A percentile compares a stretch with the other conserved stretches of the same genome.
phyloP scores from a whole-genome alignment of 2,329 filamentous ascomycete genomes.

The Mariannaea sp. region DNA sequence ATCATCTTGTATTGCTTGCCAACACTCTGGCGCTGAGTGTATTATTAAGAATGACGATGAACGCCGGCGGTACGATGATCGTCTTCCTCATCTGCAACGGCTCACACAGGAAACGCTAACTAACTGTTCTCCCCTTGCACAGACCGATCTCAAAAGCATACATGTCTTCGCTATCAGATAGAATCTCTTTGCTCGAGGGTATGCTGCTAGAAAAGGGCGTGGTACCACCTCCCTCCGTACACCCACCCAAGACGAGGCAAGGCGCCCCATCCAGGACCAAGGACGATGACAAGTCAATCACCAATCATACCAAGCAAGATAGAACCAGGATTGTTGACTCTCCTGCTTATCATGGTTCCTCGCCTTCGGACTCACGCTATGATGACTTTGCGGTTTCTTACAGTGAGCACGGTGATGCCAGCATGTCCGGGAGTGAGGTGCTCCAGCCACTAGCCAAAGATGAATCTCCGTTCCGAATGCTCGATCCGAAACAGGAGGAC shows the following conservation, averaged over 20 bases:
- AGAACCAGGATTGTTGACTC: constrained; percentile 19
- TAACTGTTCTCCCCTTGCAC: neutral
- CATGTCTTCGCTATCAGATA: constrained; percentile 60
- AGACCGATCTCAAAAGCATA: constrained; percentile 64
- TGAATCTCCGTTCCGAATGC: constrained; percentile 43
- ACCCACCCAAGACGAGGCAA: constrained; percentile 58
- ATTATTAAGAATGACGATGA: constrained; percentile 64
- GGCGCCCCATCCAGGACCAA: constrained; percentile 40
- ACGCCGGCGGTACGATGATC: constrained; percentile 50
- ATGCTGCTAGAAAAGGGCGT: constrained; percentile 57
- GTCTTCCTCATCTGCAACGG: constrained; percentile 14
- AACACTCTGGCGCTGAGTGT: constrained; percentile 54
- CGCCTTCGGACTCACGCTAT: constrained; percentile 41
- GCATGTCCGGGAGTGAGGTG: constrained; percentile 25
- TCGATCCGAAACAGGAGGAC: constrained; percentile 50
- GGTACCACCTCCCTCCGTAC: constrained; percentile 54
- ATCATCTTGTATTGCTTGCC: constrained; percentile 57
- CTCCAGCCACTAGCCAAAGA: constrained; percentile 36
- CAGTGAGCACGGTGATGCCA: constrained; percentile 31
- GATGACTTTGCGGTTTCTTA: constrained; percentile 40
- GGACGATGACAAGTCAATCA: constrained; percentile 22
- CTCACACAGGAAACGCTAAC: neutral
- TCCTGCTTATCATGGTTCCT: constrained; percentile 34
- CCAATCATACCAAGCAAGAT: constrained; percentile 13
- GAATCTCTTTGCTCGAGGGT: constrained; percentile 56